Percentiles rank a stretch among this genome's conserved stretches.
Evolutionary conservation across 305 asterid genomes (phyloP).

Genomic region (Andrographis paniculata): DNA sequence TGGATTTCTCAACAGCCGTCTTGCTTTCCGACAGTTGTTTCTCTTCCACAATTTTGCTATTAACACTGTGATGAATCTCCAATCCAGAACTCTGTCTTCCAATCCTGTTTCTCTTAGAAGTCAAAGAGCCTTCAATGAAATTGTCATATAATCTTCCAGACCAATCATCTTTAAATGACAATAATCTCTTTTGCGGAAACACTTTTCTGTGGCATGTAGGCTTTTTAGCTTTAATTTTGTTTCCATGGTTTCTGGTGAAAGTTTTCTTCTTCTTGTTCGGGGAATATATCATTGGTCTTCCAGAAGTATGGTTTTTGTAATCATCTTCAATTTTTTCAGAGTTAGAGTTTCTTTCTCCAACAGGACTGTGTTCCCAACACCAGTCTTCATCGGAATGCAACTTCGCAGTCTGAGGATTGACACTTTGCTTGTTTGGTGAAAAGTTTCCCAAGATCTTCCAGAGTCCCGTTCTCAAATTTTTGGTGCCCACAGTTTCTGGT

Average conservation of each 20-base stretch:
- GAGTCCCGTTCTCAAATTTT: slow-evolving; percentile 63
- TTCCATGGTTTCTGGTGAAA: slow-evolving; percentile 27
- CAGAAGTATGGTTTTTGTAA: slow-evolving; percentile 36
- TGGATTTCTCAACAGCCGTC: slow-evolving; percentile 27
- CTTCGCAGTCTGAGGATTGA: slow-evolving; percentile 26
- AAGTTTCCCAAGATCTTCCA: slow-evolving; percentile 61
- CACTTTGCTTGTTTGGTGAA: slow-evolving; percentile 41
- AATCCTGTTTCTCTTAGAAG: slow-evolving; percentile 33
- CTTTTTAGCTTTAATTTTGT: slow-evolving; percentile 28
- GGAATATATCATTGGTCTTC: slow-evolving; percentile 50
- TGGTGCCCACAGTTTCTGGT: slow-evolving; percentile 45
- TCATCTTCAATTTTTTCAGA: slow-evolving; percentile 86
- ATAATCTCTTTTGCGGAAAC: slow-evolving; percentile 26
- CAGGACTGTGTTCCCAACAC: slow-evolving; percentile 28
- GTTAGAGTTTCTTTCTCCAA: slow-evolving; percentile 33
- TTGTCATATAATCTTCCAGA: slow-evolving; percentile 32
- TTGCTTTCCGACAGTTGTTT: slow-evolving; percentile 30
- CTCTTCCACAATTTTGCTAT: slow-evolving; percentile 28
- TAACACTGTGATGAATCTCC: slow-evolving; percentile 23
- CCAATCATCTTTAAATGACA: slow-evolving; percentile 33
- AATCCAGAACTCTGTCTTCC: slow-evolving; percentile 29
- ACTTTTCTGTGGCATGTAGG: slow-evolving; percentile 28
- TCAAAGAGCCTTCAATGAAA: slow-evolving; percentile 30
- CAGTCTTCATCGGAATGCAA: slow-evolving; percentile 28
- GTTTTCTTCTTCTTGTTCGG: slow-evolving; percentile 41